Percentiles rank a stretch among this genome's conserved stretches.
phyloP scores from a whole-genome alignment of 2,329 filamentous ascomycete species.

The Penicillium sp. region DNA sequence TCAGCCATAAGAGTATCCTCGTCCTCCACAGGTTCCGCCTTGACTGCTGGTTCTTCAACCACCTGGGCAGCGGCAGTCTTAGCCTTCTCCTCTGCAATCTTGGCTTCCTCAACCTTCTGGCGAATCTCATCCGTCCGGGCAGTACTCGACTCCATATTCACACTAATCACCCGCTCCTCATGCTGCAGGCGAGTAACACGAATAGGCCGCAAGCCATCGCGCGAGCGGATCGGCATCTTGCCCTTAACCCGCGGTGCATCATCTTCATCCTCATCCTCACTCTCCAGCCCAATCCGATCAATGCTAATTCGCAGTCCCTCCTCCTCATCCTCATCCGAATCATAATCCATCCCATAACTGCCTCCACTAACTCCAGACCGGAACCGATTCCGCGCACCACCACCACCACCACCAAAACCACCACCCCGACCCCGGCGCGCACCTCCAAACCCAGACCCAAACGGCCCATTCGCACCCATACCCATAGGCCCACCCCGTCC shows the following conservation, averaged over 20 bases:
- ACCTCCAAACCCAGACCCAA: slow-evolving; percentile 31
- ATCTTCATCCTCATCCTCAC: slow-evolving; percentile 50
- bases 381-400: slow-evolving; percentile 29
- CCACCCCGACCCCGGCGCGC: slow-evolving; percentile 26
- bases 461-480: slow-evolving; percentile 31
- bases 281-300: slow-evolving; percentile 59
- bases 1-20: slow-evolving; percentile 44
- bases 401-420: slow-evolving; percentile 27
- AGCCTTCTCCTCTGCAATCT: slow-evolving; percentile 36
- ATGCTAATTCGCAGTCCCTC: slow-evolving; percentile 55
- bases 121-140: slow-evolving; percentile 47
- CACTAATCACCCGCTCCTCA: slow-evolving; percentile 54
- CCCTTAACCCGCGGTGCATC: slow-evolving; percentile 32
- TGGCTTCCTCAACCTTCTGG: slow-evolving; percentile 35
- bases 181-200: slow-evolving; percentile 60
- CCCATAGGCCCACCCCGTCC: slow-evolving; percentile 34
- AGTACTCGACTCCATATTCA: slow-evolving; percentile 57
- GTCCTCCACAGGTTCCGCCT: slow-evolving; percentile 57
- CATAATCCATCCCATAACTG: slow-evolving; percentile 29
- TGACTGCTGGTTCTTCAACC: slow-evolving; percentile 46
- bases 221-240: slow-evolving; percentile 33
- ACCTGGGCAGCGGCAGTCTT: slow-evolving; percentile 17
- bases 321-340: slow-evolving; percentile 50
- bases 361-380: slow-evolving; percentile 32
- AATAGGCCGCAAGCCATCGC: slow-evolving; percentile 51